These are phyloP conservation scores for Copromyces sp. DNA, from an alignment of 495 filamentous ascomycete genomes.

Conservation along the genomic window DNA sequence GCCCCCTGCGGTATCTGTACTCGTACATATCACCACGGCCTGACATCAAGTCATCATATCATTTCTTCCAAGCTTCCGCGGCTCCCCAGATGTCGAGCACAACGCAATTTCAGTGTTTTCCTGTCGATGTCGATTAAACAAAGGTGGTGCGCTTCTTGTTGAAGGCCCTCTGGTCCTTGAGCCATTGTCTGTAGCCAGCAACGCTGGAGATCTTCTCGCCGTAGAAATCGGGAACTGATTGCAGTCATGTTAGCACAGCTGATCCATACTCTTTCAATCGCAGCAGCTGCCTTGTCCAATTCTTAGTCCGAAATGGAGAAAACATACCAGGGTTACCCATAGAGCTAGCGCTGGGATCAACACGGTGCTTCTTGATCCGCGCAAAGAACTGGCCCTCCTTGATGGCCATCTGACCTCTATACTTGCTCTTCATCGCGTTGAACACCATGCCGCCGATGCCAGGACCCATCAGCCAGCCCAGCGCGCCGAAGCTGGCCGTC, in stretches of 20 bases:
- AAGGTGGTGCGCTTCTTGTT: constrained; percentile 76
- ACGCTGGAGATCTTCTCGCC: constrained; percentile 96
- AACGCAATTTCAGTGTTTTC: not conserved
- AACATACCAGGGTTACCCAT: constrained; percentile 47
- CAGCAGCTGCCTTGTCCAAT: not conserved
- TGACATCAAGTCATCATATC: not conserved
- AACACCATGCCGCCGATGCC: constrained; percentile 68
- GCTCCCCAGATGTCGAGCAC: not conserved
- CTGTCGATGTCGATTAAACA: constrained; percentile 14
- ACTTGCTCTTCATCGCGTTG: constrained; percentile 54
- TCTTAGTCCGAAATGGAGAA: not conserved
- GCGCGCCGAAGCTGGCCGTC: constrained; percentile 57
- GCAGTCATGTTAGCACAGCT: constrained; percentile 2
- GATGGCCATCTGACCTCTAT: constrained; percentile 56
- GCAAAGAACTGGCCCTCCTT: constrained; percentile 90
- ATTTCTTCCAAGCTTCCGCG: not conserved
- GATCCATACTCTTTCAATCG: not conserved
- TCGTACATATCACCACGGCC: not conserved
- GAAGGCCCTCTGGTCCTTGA: constrained; percentile 96
- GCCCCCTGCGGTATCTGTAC: not conserved
- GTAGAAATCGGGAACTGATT: constrained; percentile 54
- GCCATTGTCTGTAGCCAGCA: constrained; percentile 80
- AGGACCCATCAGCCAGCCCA: constrained; percentile 81
- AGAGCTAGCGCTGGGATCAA: constrained; percentile 60
- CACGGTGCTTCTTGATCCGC: constrained; percentile 77